Percentiles rank a stretch among this genome's conserved stretches.
Conservation (phyloP, 73 alveolate species). For the Tetrahymena malaccensis region DNA sequence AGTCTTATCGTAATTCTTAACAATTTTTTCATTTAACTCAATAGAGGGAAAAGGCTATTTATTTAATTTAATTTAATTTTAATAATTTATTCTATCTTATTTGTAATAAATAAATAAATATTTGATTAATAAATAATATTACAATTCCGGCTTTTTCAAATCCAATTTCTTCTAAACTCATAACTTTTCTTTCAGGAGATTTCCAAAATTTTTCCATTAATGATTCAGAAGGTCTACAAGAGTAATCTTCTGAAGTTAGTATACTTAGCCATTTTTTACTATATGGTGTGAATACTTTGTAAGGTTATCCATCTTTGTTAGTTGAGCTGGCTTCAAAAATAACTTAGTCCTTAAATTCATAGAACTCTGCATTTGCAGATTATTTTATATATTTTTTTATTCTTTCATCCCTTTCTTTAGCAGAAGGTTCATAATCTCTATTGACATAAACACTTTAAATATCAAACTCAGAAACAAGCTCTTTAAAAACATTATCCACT, state of each 20-base stretch:
- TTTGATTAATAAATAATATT: not conserved
- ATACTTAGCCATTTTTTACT: not conserved
- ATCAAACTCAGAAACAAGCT: not conserved
- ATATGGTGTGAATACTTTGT: slow-evolving; percentile 4
- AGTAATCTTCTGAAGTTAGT: not conserved
- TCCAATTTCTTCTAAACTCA: not conserved
- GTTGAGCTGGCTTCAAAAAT: not conserved
- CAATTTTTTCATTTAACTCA: not conserved
- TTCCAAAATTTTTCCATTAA: not conserved
- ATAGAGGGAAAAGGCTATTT: not conserved
- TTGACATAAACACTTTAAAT: not conserved
- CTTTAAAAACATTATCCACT: not conserved
- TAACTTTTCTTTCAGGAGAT: not conserved
- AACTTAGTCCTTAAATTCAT: not conserved
- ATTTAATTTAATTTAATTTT: not conserved
- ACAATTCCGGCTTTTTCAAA: not conserved
- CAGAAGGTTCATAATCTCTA: not conserved
- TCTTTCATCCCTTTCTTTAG: not conserved
- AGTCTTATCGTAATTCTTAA: not conserved
- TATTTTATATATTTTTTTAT: not conserved
- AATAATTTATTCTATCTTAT: no score
- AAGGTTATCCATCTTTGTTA: slow-evolving; percentile 1
- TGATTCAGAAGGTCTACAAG: slow-evolving; percentile 5
- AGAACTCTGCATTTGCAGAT: not conserved
- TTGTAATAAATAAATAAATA: no score